Percentiles rank a stretch among this genome's conserved stretches.
Evolutionary conservation across 129 eudicot species (phyloP).

Genomic region (Scalesia atractyloides): DNA sequence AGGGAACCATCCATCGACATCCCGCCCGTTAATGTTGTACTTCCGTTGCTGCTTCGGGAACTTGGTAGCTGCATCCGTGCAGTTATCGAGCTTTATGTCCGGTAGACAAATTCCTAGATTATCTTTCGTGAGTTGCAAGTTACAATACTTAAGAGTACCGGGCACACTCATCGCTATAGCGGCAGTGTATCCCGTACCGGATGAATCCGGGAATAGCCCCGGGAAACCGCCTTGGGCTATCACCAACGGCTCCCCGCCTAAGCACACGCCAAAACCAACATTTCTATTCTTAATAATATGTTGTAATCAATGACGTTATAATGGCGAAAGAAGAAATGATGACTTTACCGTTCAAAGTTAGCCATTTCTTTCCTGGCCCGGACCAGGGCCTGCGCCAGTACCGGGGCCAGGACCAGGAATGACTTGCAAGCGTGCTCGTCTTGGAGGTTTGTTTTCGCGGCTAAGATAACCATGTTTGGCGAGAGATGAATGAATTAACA

Average conservation of each 20-base stretch:
- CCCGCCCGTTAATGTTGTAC: constrained; percentile 62
- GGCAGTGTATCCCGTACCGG: constrained; percentile 35
- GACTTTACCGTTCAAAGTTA: constrained; percentile 52
- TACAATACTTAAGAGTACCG: constrained; percentile 57
- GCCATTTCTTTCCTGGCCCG: constrained; percentile 46
- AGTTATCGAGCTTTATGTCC: constrained; percentile 43
- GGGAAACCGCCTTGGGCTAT: constrained; percentile 90
- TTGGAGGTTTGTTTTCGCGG: constrained; percentile 25
- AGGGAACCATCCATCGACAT: constrained; percentile 70
- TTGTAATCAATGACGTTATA: not conserved
- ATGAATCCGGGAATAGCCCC: constrained; percentile 74
- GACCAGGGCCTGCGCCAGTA: constrained; percentile 2
- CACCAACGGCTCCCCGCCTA: constrained; percentile 67
- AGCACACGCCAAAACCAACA: not conserved
- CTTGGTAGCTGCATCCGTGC: constrained; percentile 47
- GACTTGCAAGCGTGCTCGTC: constrained; percentile 23
- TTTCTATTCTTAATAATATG: not conserved
- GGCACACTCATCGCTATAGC: constrained; percentile 42
- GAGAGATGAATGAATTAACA: constrained; percentile 40
- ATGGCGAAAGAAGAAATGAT: not conserved
- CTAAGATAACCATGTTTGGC: constrained; percentile 24
- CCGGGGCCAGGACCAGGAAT: not conserved
- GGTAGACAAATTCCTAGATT: constrained; percentile 57
- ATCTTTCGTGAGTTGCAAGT: constrained; percentile 77
- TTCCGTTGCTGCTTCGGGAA: constrained; percentile 59